Conservation (phyloP, 805 yeast species). For the Lipomyces lipofer region DNA sequence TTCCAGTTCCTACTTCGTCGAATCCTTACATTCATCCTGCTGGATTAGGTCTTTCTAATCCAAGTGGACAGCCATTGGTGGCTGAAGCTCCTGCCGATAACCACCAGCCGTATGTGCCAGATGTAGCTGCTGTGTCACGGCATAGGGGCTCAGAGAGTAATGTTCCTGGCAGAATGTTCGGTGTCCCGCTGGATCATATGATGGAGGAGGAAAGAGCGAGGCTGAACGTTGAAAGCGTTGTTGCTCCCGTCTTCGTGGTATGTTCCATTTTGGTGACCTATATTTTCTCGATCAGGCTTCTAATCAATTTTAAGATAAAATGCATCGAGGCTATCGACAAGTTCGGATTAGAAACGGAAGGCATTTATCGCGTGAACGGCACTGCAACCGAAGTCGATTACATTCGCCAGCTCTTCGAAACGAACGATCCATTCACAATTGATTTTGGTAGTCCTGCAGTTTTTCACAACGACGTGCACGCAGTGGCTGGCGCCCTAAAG, state of each 20-base stretch:
- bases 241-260: constrained; percentile 82
- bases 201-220: constrained; percentile 68
- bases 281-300: no score
- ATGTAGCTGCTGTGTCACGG: neutral
- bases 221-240: constrained; percentile 46
- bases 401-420: constrained; percentile 59
- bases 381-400: constrained; percentile 72
- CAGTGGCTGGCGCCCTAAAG: constrained; percentile 85
- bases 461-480: constrained; percentile 75
- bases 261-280: no score
- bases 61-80: neutral
- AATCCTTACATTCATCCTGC: no score
- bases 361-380: constrained; percentile 85
- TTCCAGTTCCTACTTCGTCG: constrained; percentile 3
- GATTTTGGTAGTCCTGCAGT: constrained; percentile 51
- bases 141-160: neutral
- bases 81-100: neutral
- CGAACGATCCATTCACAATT: constrained; percentile 57
- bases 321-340: constrained; percentile 85
- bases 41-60: neutral
- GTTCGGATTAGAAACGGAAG: constrained; percentile 83
- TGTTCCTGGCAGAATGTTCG: constrained; percentile 53
- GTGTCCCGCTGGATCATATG: constrained; percentile 74
- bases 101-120: neutral
- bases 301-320: constrained; percentile 47